Base-by-base conservation (phyloP, 2,329 filamentous ascomycete genomes). In the Cercospora sp. region DNA sequence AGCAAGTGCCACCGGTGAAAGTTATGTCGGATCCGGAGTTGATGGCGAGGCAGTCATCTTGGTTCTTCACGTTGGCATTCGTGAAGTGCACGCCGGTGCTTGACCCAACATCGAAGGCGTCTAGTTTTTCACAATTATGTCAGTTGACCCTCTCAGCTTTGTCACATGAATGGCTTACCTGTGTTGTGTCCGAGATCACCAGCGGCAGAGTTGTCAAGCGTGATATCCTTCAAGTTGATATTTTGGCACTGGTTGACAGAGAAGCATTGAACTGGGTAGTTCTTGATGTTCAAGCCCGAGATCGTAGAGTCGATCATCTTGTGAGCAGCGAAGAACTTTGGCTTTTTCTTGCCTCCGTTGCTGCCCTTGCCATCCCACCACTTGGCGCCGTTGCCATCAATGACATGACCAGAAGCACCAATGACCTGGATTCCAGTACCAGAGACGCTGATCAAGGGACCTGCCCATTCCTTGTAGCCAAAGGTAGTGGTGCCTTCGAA, bases 401-500 rank as follows among this genome's bases (percentile, higher is more conserved):
- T 83, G 18, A 82, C 78, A 68, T 81, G 82, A 20, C 85, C 88
- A 1, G 79, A 72, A 23, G 84, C 84, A 58, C 85, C 86, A 8
- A 81, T 81, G 45, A 90, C 81, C 30, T 82, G 82, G 72, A 90
- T 83, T 69, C 82, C 80, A 40, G 78, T 85, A 48, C 89, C 89
- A 1, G 85, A 85, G 69, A 91, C 81, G 30, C 84, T 83, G 73
- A 91, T 83, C 13, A 91, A 81, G 55, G 89, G 89, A 0, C 89
- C 89, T 1, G 77, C 76, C 89, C 89, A 91, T 73, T 89, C 85
- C 70, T 86, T 81, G 79, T 90, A 90, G 20, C 83, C 89, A 74
- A 89, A 91, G 64, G 85, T 87, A n/a, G 89, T 91, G 13, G 82
- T 86, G 53, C 89, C 90, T 66, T 86, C 78, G 78, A 91, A 91